These are phyloP conservation scores for Neurospora africana DNA, from an alignment of 495 filamentous ascomycete species.

Conservation along the genomic window DNA sequence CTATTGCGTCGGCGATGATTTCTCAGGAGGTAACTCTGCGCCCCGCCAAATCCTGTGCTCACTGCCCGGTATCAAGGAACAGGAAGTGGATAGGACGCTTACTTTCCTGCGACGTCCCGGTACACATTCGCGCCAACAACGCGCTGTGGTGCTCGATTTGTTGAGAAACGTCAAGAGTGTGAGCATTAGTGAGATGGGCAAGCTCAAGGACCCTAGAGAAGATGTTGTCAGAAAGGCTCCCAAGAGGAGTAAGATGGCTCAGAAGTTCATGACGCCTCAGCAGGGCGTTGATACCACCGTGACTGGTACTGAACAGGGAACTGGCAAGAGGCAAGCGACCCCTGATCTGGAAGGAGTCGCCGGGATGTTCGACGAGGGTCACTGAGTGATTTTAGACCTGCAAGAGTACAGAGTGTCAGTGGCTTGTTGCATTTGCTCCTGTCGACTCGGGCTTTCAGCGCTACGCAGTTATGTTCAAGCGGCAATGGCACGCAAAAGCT, in stretches of 20 bases:
- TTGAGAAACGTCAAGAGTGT: conserved; percentile 77
- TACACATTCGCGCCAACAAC: conserved; percentile 57
- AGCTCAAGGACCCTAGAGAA: conserved; percentile 45
- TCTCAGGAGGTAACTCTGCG: conserved; percentile 45
- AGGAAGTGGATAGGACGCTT: conserved; percentile 52
- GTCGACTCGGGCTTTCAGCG: background rate
- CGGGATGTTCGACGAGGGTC: conserved; percentile 27
- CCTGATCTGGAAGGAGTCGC: conserved; percentile 35
- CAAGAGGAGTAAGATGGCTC: conserved; percentile 42
- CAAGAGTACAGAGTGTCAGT: background rate
- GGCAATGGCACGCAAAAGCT: background rate
- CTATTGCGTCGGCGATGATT: conserved; percentile 31
- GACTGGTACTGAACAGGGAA: conserved; percentile 3
- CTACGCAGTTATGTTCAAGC: background rate
- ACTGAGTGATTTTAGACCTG: conserved; percentile 1
- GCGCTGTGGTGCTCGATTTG: conserved; percentile 76
- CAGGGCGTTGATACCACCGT: background rate
- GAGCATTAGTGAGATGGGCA: conserved; percentile 86
- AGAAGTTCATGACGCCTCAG: conserved; percentile 42
- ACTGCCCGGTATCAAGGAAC: conserved; percentile 41
- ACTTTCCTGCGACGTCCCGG: conserved; percentile 39
- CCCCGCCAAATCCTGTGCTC: conserved; percentile 45
- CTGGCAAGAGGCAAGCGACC: conserved; percentile 13
- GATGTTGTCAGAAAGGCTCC: conserved; percentile 1
- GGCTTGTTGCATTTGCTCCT: background rate